Percentiles rank a stretch among this genome's conserved stretches.
These are phyloP conservation scores for Wickerhamiella domercqiae DNA, from an alignment of 805 yeast species.

Conservation along the genomic window DNA sequence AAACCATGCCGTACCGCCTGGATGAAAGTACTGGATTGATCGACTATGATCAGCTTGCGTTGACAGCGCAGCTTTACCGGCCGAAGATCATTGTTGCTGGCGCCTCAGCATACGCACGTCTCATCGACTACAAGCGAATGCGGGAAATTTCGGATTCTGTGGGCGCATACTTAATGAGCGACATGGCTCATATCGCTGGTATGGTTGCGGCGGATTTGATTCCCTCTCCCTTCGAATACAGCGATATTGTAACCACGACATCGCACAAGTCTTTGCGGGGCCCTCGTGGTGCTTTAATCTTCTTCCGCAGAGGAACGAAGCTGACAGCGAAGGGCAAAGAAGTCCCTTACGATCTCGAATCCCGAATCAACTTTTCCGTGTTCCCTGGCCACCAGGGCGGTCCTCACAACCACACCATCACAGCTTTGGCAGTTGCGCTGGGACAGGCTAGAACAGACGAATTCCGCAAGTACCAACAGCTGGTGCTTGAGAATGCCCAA, in stretches of 20 bases:
- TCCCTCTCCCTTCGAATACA: constrained; percentile 81
- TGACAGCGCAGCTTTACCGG: constrained; percentile 72
- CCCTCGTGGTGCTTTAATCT: constrained; percentile 97
- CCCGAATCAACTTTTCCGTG: constrained; percentile 85
- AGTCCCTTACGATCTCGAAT: constrained; percentile 72
- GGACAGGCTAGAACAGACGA: constrained; percentile 85
- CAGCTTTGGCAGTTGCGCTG: constrained; percentile 89
- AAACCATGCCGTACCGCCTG: constrained; percentile 94
- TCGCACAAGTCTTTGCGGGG: constrained; percentile 97
- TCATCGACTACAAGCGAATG: constrained; percentile 82
- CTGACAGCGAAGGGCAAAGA: constrained; percentile 67
- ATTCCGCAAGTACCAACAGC: constrained; percentile 70
- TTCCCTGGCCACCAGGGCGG: constrained; percentile 99
- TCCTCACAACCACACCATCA: constrained; percentile 95
- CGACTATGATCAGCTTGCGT: constrained; percentile 77
- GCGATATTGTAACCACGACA: constrained; percentile 95
- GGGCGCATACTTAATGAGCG: constrained; percentile 83
- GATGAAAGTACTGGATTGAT: constrained; percentile 76
- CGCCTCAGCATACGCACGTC: constrained; percentile 87
- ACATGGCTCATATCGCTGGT: constrained; percentile 98
- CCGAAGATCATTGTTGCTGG: constrained; percentile 95
- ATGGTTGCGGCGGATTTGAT: constrained; percentile 88
- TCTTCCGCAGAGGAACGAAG: constrained; percentile 89
- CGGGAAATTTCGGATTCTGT: constrained; percentile 80
- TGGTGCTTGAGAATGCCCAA: constrained; percentile 69